Base-by-base conservation (phyloP, 345 rosid genomes). In the Mallotus nudiflorus region DNA sequence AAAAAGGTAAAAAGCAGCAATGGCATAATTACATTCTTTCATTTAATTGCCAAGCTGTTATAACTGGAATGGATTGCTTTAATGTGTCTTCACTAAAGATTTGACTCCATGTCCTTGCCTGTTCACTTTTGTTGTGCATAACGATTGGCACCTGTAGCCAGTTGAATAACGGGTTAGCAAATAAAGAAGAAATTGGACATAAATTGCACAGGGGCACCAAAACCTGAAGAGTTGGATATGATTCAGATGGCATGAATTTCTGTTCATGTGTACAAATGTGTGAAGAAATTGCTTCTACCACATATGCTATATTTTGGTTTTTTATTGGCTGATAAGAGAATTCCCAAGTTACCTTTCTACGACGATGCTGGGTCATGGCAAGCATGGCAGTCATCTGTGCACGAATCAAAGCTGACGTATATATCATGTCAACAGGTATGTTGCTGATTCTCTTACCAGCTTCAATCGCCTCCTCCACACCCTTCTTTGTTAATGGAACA, bases 351-450 rank as follows among this genome's bases (percentile, higher is more conserved):
- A 94, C 99, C 97, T 91, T 96, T 78, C 68, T 89, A 72, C 91
- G 86, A 0, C 98, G 96, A 76, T 95, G 99, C 81, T 95, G 96
- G 45, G 90, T 92, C 97, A 95, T 95, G 33, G 99, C 99, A 77
- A 92, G 97, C 98, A 92, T 89, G 5, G 98, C 99, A 2, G 99
- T 95, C 98, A 92, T 95, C 74, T 96, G 98, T 11, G 99, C 98
- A 77, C 97, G 98, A 70, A 96, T 92, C 42, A 96, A 76, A 48
- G 98, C 84, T 0, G 98, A 95, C 4, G 99, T 92, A 58, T 81
- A 95, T 73, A 95, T 95, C 88, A 87, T 80, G 87, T 95, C 98
- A 2, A 95, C 84, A 51, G 99, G 99, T 73, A 95, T 95, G 79
- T 85, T 92, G 74, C 99, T 87, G 68, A 95, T 92, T 81, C 96